These are phyloP conservation scores for Suillus fuscotomentosus DNA, from an alignment of 768 basidiomycete genomes.

Conservation along the genomic window DNA sequence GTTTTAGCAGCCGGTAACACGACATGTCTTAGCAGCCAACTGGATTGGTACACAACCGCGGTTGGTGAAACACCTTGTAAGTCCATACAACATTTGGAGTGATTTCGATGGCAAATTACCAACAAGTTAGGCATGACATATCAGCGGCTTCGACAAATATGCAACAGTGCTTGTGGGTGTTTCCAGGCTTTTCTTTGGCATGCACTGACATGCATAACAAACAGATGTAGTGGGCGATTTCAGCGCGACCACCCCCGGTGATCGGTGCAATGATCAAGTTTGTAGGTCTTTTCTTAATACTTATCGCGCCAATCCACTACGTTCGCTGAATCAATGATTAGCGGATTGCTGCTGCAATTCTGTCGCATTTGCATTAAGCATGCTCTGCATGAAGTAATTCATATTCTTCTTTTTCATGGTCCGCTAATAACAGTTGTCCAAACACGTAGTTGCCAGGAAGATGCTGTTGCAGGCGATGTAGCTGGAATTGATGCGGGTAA, in stretches of 20 bases:
- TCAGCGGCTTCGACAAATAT: constrained; percentile 22
- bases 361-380: constrained; percentile 20
- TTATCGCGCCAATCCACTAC: background rate
- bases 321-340: background rate
- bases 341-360: constrained; percentile 22
- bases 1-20: constrained; percentile 14
- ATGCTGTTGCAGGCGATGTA: constrained; percentile 6
- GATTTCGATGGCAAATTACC: background rate
- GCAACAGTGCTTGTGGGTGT: constrained; percentile 15
- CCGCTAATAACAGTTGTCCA: background rate
- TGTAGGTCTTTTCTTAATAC: background rate
- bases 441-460: constrained; percentile 18
- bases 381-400: constrained; percentile 24
- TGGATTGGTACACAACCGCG: constrained; percentile 23
- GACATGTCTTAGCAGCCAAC: constrained; percentile 10
- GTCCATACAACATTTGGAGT: background rate
- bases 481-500: constrained; percentile 7
- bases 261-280: constrained; percentile 2
- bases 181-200: background rate
- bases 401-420: background rate
- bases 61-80: constrained; percentile 24
- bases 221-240: constrained; percentile 3
- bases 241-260: background rate
- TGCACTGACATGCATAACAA: background rate
- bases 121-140: constrained; percentile 18